These are phyloP conservation scores for Filobasidium uniguttulatum DNA, from an alignment of 1,284 basidiomycete genomes.

Conservation along the genomic window DNA sequence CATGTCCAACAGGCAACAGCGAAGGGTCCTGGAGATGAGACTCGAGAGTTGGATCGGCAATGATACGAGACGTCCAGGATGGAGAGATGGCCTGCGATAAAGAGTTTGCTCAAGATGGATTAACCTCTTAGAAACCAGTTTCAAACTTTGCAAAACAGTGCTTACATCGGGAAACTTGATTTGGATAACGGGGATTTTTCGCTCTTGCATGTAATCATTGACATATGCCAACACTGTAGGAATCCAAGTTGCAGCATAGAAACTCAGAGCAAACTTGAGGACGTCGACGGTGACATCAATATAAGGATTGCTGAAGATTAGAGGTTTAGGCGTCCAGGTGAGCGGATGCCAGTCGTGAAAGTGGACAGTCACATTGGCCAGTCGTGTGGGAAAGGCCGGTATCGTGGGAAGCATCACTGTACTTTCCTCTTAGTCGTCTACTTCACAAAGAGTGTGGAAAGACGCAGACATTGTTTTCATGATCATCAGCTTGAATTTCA, in stretches of 20 bases:
- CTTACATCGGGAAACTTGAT: slow-evolving; percentile 7
- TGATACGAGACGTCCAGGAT: slow-evolving; percentile 45
- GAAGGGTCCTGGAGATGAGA: slow-evolving; percentile 49
- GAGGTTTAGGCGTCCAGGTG: not conserved
- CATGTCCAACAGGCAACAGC: slow-evolving; percentile 40
- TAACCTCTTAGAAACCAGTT: not conserved
- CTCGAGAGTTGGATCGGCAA: slow-evolving; percentile 47
- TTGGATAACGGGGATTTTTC: not conserved
- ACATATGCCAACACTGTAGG: not conserved
- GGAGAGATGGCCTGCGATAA: slow-evolving; percentile 42
- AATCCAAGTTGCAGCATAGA: slow-evolving; percentile 8
- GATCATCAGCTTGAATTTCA: too few species aligned
- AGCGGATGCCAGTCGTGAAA: not conserved
- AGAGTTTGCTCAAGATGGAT: not conserved
- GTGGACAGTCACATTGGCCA: not conserved
- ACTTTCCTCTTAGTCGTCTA: too few species aligned
- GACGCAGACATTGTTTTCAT: too few species aligned
- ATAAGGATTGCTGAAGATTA: not conserved
- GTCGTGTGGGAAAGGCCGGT: too few species aligned
- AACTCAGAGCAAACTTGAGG: not conserved
- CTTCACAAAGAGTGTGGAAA: too few species aligned
- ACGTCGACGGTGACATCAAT: not conserved
- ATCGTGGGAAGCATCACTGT: too few species aligned
- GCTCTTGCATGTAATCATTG: not conserved
- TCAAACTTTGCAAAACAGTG: not conserved